Evolutionary conservation across 2,329 filamentous ascomycete species (phyloP), one percentile per base, ranked within the genome.

Genomic region (Arachnopeziza araneosa): DNA sequence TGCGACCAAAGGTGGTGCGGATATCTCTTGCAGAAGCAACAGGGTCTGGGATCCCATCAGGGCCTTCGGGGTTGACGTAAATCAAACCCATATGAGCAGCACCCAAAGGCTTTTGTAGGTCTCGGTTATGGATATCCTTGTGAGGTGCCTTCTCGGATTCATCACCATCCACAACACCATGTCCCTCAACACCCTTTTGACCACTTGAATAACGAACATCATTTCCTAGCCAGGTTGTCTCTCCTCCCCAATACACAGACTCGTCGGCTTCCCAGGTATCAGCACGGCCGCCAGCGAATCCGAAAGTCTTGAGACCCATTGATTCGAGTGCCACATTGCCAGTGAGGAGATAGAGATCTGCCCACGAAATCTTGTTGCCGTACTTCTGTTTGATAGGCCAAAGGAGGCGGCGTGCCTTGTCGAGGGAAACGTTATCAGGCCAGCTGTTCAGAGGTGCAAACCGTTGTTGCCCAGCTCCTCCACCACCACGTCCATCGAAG

Each of bases 331-430:
- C 88, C 19, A 91, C 88, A 72, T 91, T 91, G 66, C 89, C 89
- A 26, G 87, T 83, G 57, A 92, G 81, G 59, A 91, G 79, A 54
- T 88, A 73, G 61, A 92, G 76, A 71, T 92, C 89, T 24, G 88
- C 86, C 89, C 89, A 92, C 0, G 89, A 91, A 75, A 92, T 88
- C 79, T 89, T 90, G 80, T 84, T 85, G 73, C 89, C 89, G 66
- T 92, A 92, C 81, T 92, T 92, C 68, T 90, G 88, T 83, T 92
- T 92, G 77, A 92, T 85, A 59, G 89, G 89, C 86, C 88, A 91
- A 50, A 92, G 78, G 59, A 92, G 83, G 64, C 89, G 88, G 59
- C 89, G 88, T 32, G 88, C 89, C 82, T 92, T 92, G 82, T 92
- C 89, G 57, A 92, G 82, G 68, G 80, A 86, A 70, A 85, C 86